Evolutionary conservation across 2,329 filamentous ascomycete genomes (phyloP).

Genomic region (Whalleya microplaca): DNA sequence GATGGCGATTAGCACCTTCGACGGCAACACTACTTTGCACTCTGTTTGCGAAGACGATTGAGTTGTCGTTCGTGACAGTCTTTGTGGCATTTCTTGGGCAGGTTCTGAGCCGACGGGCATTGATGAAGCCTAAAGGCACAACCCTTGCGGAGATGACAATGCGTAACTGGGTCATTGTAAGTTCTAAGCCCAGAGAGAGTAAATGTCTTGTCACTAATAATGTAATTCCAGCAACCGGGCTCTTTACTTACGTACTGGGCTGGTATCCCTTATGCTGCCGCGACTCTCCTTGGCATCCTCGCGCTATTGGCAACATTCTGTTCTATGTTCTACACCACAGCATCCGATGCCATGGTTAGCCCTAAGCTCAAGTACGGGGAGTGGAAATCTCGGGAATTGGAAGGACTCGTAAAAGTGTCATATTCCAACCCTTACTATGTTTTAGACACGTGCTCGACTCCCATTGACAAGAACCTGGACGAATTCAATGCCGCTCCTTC

Average conservation of each 20-base stretch:
- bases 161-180: slow-evolving; percentile 69
- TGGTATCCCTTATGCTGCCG: slow-evolving; percentile 64
- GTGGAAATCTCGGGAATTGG: slow-evolving; percentile 53
- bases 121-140: slow-evolving; percentile 65
- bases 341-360: slow-evolving; percentile 74
- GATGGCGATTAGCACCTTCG: slow-evolving; percentile 56
- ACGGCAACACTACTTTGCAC: slow-evolving; percentile 71
- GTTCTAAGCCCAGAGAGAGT: slow-evolving; percentile 14
- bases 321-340: slow-evolving; percentile 75
- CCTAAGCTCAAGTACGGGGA: slow-evolving; percentile 68
- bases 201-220: neutral
- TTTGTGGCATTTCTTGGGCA: slow-evolving; percentile 78
- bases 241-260: slow-evolving; percentile 72
- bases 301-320: slow-evolving; percentile 67
- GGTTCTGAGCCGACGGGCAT: slow-evolving; percentile 70
- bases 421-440: slow-evolving; percentile 69
- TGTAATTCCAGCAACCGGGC: slow-evolving; percentile 59
- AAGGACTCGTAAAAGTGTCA: slow-evolving; percentile 59
- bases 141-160: slow-evolving; percentile 78
- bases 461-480: slow-evolving; percentile 53
- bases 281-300: slow-evolving; percentile 66
- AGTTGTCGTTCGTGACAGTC: slow-evolving; percentile 76
- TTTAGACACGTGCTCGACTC: slow-evolving; percentile 60
- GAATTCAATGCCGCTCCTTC: slow-evolving; percentile 48
- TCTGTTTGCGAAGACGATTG: slow-evolving; percentile 74